These are phyloP conservation scores for Cephalotrichum gorgonifer DNA, from an alignment of 2,329 filamentous ascomycete species.

Conservation along the genomic window DNA sequence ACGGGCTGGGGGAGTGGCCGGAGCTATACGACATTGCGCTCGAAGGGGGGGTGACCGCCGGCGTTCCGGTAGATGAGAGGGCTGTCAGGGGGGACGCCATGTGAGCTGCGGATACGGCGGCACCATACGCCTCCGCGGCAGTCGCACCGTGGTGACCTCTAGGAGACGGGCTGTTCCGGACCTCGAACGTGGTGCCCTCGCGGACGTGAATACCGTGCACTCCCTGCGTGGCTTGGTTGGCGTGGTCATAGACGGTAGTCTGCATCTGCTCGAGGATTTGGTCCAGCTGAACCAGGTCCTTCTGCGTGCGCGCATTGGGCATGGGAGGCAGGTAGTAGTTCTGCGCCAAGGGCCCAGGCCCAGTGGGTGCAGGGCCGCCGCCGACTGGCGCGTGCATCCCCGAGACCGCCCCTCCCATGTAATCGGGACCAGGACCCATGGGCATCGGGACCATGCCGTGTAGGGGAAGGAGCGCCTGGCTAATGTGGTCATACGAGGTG, in stretches of 20 bases:
- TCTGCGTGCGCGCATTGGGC: conserved; percentile 83
- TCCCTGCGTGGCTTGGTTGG: conserved; percentile 70
- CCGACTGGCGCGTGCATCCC: conserved; percentile 37
- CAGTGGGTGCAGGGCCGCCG: conserved; percentile 38
- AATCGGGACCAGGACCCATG: conserved; percentile 37
- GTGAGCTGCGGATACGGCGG: conserved; percentile 34
- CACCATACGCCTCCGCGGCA: conserved; percentile 20
- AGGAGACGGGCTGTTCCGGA: conserved; percentile 47
- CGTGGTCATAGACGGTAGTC: conserved; percentile 88
- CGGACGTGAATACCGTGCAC: conserved; percentile 72
- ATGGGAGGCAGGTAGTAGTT: conserved; percentile 78
- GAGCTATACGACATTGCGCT: conserved; percentile 69
- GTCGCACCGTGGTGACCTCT: conserved; percentile 12
- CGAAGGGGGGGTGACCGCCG: conserved; percentile 66
- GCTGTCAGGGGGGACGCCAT: conserved; percentile 51
- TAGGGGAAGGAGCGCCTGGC: conserved; percentile 74
- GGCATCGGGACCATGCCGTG: conserved; percentile 60
- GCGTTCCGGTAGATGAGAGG: conserved; percentile 56
- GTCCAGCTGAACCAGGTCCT: conserved; percentile 86
- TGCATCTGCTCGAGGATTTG: conserved; percentile 94
- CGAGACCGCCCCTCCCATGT: conserved; percentile 34
- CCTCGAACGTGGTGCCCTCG: conserved; percentile 53
- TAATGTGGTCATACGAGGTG: conserved; percentile 80
- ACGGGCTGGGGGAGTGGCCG: conserved; percentile 63
- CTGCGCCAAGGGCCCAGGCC: conserved; percentile 52